A percentile compares a stretch with the other conserved stretches of the same genome.
Conservation (phyloP, 805 yeast genomes). For the Vanderwaltozyma verrucispora region DNA sequence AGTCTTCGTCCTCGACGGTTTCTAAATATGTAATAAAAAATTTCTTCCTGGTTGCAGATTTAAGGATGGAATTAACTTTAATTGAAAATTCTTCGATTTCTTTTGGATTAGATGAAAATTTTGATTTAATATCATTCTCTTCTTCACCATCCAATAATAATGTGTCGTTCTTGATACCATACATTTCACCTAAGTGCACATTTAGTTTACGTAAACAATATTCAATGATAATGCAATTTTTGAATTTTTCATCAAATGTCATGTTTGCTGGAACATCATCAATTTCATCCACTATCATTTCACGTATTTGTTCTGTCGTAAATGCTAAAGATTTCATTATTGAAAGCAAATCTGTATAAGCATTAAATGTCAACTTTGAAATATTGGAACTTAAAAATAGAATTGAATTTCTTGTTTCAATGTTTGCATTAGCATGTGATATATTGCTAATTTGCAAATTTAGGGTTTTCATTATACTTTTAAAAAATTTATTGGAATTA, state of each 20-base stretch:
- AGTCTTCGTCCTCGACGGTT: conserved; percentile 1
- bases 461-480: conserved; percentile 9
- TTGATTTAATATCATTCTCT: conserved; percentile 12
- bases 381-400: conserved; percentile 18
- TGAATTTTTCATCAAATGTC: background rate
- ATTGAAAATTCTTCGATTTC: background rate
- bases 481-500: conserved; percentile 10
- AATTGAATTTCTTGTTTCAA: conserved; percentile 7
- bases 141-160: conserved; percentile 6
- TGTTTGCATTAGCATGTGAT: conserved; percentile 3
- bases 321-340: conserved; percentile 13
- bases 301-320: conserved; percentile 19
- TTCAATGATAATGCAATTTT: conserved; percentile 8
- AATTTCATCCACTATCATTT: conserved; percentile 13
- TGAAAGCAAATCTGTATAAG: conserved; percentile 15
- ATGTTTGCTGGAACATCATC: background rate
- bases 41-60: background rate
- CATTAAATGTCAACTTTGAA: conserved; percentile 9
- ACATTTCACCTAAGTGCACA: conserved; percentile 5
- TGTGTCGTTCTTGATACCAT: conserved; percentile 11
- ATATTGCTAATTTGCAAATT: conserved; percentile 6
- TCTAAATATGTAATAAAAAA: background rate
- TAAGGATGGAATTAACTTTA: background rate
- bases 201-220: conserved; percentile 8
- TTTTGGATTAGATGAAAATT: conserved; percentile 1